These are phyloP conservation scores for Rhododendron simsii DNA, from an alignment of 148 eudicot genomes.

Conservation along the genomic window DNA sequence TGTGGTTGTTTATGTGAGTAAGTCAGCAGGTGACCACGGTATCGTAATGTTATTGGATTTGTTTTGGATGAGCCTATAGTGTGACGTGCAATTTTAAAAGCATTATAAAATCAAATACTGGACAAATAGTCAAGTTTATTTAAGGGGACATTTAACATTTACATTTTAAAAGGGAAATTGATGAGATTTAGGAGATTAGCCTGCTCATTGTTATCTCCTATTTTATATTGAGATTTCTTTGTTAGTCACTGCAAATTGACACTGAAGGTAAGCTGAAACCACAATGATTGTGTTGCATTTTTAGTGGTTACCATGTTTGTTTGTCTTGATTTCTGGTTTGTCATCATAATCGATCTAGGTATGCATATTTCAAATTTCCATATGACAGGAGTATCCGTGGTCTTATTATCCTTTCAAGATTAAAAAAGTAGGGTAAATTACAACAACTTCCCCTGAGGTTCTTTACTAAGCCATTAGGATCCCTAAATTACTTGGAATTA, in stretches of 20 bases:
- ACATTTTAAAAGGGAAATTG: not conserved
- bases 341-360: not conserved
- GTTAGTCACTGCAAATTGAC: not conserved
- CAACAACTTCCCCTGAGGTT: not conserved
- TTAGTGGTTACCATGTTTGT: not conserved
- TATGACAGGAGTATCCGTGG: not conserved
- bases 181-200: not conserved
- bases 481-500: not conserved
- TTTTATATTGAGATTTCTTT: not conserved
- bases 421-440: not conserved
- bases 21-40: not conserved
- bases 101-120: not conserved
- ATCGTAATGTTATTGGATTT: not conserved
- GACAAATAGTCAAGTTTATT: not conserved
- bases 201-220: not conserved
- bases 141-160: not conserved
- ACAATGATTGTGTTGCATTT: not conserved
- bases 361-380: not conserved
- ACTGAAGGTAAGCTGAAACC: not conserved
- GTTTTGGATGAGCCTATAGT: not conserved
- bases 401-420: not conserved
- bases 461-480: not conserved
- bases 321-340: slow-evolving; percentile 1
- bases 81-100: not conserved
- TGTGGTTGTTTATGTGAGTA: not conserved